Evolutionary conservation across 345 rosid species (phyloP).

Genomic region (Gossypium thurberi): DNA sequence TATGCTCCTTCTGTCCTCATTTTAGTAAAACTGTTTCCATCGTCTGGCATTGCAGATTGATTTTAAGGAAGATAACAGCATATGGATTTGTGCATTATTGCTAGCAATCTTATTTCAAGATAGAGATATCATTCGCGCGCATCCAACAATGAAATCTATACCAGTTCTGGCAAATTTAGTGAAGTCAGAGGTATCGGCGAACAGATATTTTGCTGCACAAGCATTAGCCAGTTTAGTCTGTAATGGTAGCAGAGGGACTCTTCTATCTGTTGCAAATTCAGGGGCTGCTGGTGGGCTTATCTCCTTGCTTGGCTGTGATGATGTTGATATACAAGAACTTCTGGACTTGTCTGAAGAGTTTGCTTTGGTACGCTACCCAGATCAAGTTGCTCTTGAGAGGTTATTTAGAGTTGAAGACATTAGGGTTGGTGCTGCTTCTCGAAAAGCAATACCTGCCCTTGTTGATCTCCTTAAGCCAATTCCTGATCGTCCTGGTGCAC

Average conservation of each 20-base stretch:
- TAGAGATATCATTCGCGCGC: slow-evolving; percentile 85
- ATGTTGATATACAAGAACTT: slow-evolving; percentile 76
- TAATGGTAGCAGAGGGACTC: slow-evolving; percentile 97
- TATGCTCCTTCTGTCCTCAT: neutral
- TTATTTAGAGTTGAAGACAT: slow-evolving; percentile 98
- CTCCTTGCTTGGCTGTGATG: slow-evolving; percentile 93
- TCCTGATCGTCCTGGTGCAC: slow-evolving; percentile 99
- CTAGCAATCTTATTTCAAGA: slow-evolving; percentile 91
- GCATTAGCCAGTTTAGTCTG: slow-evolving; percentile 87
- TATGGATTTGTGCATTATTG: slow-evolving; percentile 91
- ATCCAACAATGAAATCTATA: slow-evolving; percentile 83
- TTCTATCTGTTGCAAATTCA: slow-evolving; percentile 93
- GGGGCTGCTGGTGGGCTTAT: slow-evolving; percentile 94
- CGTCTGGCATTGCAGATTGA: slow-evolving; percentile 56
- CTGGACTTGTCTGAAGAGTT: slow-evolving; percentile 83
- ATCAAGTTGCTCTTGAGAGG: slow-evolving; percentile 97
- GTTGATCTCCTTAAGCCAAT: slow-evolving; percentile 98
- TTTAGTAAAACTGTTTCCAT: slow-evolving; percentile 1
- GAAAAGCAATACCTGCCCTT: slow-evolving; percentile 93
- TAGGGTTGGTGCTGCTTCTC: slow-evolving; percentile 93
- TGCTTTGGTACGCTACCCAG: slow-evolving; percentile 74
- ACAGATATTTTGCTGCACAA: slow-evolving; percentile 97
- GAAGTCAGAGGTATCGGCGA: slow-evolving; percentile 85
- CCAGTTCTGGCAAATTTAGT: slow-evolving; percentile 84
- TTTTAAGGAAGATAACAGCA: slow-evolving; percentile 70